phyloP scores from a whole-genome alignment of 83 land plant genomes.

The Picea abies region DNA sequence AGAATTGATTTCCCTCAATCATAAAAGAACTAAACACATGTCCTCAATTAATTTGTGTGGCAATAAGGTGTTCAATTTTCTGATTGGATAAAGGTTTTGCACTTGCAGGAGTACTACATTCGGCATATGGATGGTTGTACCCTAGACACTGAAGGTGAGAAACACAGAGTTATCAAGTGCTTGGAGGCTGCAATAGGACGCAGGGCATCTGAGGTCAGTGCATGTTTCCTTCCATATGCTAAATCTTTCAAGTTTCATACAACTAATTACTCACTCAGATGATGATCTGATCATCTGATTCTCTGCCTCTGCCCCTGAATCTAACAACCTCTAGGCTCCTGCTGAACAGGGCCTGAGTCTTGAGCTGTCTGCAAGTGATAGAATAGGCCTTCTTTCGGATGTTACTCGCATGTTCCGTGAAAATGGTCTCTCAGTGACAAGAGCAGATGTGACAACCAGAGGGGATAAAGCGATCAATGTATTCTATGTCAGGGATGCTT shows the following conservation, averaged over 20 bases:
- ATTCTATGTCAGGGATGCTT: conserved; percentile 73
- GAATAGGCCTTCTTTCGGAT: conserved; percentile 74
- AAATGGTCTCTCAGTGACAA: conserved; percentile 63
- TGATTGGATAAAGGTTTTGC: background rate
- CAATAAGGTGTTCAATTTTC: too few relatives aligned
- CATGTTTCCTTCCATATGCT: background rate
- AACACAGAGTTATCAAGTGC: conserved; percentile 45
- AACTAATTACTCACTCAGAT: background rate
- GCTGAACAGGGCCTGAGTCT: conserved; percentile 61
- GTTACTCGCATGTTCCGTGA: conserved; percentile 77
- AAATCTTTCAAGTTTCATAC: background rate
- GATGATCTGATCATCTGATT: background rate
- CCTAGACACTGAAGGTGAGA: conserved; percentile 34
- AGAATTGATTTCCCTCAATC: too few relatives aligned
- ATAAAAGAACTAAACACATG: too few relatives aligned
- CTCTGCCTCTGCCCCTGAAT: background rate
- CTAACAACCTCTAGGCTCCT: background rate
- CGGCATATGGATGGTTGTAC: conserved; percentile 49
- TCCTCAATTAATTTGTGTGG: too few relatives aligned
- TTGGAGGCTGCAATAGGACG: conserved; percentile 68
- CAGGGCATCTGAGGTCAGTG: conserved; percentile 56
- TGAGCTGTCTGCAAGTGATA: conserved; percentile 66
- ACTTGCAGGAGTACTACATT: conserved; percentile 53
- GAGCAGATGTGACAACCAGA: conserved; percentile 74
- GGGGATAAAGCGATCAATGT: conserved; percentile 64